A percentile compares a stretch with the other conserved stretches of the same genome.
phyloP scores from a whole-genome alignment of 768 basidiomycete genomes.

The Trametes cubensis region DNA sequence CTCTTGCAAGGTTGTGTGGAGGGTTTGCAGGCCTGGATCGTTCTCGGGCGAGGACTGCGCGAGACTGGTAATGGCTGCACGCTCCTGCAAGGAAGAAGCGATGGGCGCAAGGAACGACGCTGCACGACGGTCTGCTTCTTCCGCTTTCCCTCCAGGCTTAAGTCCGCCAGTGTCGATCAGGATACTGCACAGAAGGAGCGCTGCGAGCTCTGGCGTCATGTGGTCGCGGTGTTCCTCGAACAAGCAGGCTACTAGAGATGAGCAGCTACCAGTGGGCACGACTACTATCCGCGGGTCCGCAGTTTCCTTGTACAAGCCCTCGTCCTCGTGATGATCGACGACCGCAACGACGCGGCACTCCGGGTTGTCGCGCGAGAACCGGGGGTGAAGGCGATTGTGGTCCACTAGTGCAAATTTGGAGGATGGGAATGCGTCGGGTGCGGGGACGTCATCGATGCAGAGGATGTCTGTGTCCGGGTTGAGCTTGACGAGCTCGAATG shows the following conservation, averaged over 20 bases:
- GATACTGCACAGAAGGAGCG: constrained; percentile 78
- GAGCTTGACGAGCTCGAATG: constrained; percentile 63
- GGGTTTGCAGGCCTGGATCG: constrained; percentile 47
- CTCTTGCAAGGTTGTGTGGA: constrained; percentile 49
- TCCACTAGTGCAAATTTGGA: constrained; percentile 82
- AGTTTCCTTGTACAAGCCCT: constrained; percentile 60
- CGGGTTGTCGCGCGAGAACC: constrained; percentile 45
- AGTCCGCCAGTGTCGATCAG: constrained; percentile 87
- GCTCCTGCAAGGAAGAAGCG: constrained; percentile 30
- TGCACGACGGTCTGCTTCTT: constrained; percentile 62
- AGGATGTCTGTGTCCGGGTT: constrained; percentile 58
- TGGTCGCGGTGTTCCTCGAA: constrained; percentile 35
- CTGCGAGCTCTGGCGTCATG: constrained; percentile 65
- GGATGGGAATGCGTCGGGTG: constrained; percentile 47
- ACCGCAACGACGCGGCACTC: constrained; percentile 67
- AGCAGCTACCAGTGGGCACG: constrained; percentile 74
- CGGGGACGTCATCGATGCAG: constrained; percentile 66
- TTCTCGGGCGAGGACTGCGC: constrained; percentile 39
- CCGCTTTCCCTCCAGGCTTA: constrained; percentile 76
- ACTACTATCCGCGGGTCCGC: constrained; percentile 69
- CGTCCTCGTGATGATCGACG: constrained; percentile 93
- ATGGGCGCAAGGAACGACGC: constrained; percentile 64
- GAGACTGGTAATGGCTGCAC: constrained; percentile 5
- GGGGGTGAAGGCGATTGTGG: constrained; percentile 71
- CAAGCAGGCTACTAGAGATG: constrained; percentile 60